Evolutionary conservation across 2,329 filamentous ascomycete genomes (phyloP), one percentile per base, ranked within the genome.

Genomic region (Tolypocladium endophyticum): DNA sequence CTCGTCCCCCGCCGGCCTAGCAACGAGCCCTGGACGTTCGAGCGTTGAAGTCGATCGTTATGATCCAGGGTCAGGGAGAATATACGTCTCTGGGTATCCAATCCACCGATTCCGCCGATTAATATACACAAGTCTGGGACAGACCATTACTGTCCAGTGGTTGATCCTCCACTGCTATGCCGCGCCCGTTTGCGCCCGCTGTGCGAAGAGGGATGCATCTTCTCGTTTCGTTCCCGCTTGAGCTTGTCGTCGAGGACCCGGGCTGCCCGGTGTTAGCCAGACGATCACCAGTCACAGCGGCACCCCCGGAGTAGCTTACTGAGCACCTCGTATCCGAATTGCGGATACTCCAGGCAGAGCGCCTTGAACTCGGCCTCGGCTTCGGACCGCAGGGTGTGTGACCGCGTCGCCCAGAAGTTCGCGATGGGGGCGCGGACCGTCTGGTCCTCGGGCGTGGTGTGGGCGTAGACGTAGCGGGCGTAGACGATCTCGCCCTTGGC

Each of bases 281-380:
- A 14, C 35, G 18, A 11, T 8, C 20, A n/a, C 69, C 63, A 68
- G 58, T 43, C 58, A 18, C 43, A n/a, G 52, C 18, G 41, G 47
- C 11, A 57, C 14, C 50, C 36, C 20, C 33, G n/a, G 56, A 12
- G 53, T 58, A 35, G 77, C 81, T 65, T 79, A 90, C 85, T 92
- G 61, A 97, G 83, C 59, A 97, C 89, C 73, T 97, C 92, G 77
- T 92, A 97, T 69, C 89, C 89, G 71, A 97, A 97, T 71, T 95
- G 88, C 23, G 92, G 92, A 71, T 87, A 92, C 75, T 96, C 89
- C 71, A 96, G 77, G 76, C 92, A 96, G 74, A 96, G 84, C 54
- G 81, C 74, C 72, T 87, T 86, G 82, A 96, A 96, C 75, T 95
- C 90, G 8, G 84, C 82, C 74, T 95, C 90, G 43, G 92, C 90